These are phyloP conservation scores for Erigeron philadelphicus DNA, from an alignment of 140 eudicot species.

Conservation along the genomic window DNA sequence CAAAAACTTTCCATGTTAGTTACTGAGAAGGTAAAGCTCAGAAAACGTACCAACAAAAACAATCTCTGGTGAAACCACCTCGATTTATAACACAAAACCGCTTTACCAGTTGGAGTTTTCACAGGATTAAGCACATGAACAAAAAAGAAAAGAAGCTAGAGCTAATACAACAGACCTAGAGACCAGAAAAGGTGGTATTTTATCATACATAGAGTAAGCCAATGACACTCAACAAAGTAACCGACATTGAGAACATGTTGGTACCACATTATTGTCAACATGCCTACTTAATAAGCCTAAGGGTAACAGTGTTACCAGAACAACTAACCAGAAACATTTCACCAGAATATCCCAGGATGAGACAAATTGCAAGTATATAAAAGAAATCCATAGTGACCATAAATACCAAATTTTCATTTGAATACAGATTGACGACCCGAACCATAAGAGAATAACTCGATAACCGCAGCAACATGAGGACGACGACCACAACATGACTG, in stretches of 20 bases:
- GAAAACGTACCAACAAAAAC: background rate
- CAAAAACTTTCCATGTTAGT: background rate
- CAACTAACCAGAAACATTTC: background rate
- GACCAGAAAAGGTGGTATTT: background rate
- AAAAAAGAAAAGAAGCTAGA: background rate
- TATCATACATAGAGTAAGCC: background rate
- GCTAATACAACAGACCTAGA: background rate
- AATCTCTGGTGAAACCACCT: background rate
- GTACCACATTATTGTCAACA: background rate
- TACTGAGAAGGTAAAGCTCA: background rate
- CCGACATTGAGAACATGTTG: background rate
- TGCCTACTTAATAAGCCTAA: background rate
- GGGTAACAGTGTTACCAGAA: background rate
- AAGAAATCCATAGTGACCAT: slow-evolving; percentile 32
- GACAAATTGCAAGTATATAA: slow-evolving; percentile 19
- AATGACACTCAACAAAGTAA: background rate
- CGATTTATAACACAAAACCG: background rate
- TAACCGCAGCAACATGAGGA: slow-evolving; percentile 58
- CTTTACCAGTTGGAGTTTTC: background rate
- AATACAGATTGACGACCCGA: slow-evolving; percentile 53
- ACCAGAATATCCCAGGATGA: slow-evolving; percentile 14
- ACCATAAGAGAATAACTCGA: slow-evolving; percentile 47
- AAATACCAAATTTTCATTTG: slow-evolving; percentile 24
- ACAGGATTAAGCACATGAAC: background rate
- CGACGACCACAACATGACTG: slow-evolving; percentile 59